phyloP scores from a whole-genome alignment of 805 yeast genomes.

The Kodamaea laetipori region DNA sequence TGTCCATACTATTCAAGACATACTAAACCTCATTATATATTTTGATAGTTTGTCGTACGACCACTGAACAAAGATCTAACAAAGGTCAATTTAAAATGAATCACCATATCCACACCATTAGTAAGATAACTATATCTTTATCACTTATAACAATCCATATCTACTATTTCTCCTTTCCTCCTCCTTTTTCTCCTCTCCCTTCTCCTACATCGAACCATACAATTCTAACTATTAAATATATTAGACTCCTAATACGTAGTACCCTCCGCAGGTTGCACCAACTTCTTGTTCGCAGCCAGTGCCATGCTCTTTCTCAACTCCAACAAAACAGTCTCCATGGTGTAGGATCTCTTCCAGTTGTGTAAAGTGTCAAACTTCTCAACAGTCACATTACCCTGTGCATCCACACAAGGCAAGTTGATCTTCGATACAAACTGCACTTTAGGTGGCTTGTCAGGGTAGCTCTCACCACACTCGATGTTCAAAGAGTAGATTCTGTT shows the following conservation, averaged over 20 bases:
- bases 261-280: slow-evolving; percentile 92
- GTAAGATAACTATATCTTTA: too few relatives aligned
- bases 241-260: slow-evolving; percentile 57
- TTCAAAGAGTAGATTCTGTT: slow-evolving; percentile 87
- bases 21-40: too few relatives aligned
- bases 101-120: too few relatives aligned
- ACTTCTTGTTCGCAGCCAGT: slow-evolving; percentile 72
- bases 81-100: too few relatives aligned
- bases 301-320: slow-evolving; percentile 90
- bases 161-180: too few relatives aligned
- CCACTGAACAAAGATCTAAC: too few relatives aligned
- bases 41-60: too few relatives aligned
- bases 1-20: too few relatives aligned
- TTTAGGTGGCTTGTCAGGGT: slow-evolving; percentile 88
- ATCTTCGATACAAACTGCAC: slow-evolving; percentile 81
- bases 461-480: slow-evolving; percentile 77
- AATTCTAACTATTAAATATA: too few relatives aligned
- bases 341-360: slow-evolving; percentile 86
- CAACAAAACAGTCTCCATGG: slow-evolving; percentile 89
- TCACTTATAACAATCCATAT: too few relatives aligned
- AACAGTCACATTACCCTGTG: slow-evolving; percentile 52
- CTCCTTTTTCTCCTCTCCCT: too few relatives aligned
- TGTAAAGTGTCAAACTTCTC: slow-evolving; percentile 64
- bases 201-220: too few relatives aligned
- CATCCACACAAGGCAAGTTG: slow-evolving; percentile 89